A percentile compares a stretch with the other conserved stretches of the same genome.
These are phyloP conservation scores for Sporothrix pallida DNA, from an alignment of 2,329 filamentous ascomycete genomes.

Conservation along the genomic window DNA sequence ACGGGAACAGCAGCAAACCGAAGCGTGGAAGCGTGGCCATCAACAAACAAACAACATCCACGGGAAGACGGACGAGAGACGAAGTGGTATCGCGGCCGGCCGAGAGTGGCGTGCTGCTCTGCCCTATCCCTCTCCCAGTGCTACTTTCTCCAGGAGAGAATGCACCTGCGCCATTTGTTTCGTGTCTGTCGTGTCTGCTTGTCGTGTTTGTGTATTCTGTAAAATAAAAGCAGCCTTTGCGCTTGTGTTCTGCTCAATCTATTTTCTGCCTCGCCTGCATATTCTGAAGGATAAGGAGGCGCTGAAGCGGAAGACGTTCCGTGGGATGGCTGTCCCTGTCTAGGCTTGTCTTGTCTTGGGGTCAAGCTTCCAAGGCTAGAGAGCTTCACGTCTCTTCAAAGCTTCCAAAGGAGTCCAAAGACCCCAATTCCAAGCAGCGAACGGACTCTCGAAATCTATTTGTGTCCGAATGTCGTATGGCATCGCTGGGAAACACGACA, in stretches of 20 bases:
- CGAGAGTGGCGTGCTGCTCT: constrained; percentile 16
- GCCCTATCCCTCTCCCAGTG: neutral
- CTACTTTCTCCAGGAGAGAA: neutral
- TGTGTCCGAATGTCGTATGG: neutral
- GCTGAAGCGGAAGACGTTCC: constrained; percentile 1
- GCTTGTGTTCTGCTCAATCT: neutral
- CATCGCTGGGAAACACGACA: neutral
- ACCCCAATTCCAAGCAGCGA: neutral
- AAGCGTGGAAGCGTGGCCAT: neutral
- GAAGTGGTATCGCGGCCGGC: neutral
- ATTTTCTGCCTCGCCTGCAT: neutral
- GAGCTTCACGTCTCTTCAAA: neutral
- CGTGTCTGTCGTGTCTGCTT: neutral
- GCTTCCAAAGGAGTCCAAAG: too few species aligned
- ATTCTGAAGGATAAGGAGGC: neutral
- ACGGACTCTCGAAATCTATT: constrained; percentile 2
- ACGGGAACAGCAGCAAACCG: neutral
- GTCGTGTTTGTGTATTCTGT: neutral
- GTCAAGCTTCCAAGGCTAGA: neutral
- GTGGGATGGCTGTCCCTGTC: neutral
- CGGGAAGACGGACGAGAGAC: neutral
- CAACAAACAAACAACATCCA: neutral
- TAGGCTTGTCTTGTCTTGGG: neutral
- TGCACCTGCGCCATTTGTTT: constrained; percentile 23
- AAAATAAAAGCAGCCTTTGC: too few species aligned